phyloP scores from a whole-genome alignment of 2,329 filamentous ascomycete genomes.

The Pestalotiopsis sp. region DNA sequence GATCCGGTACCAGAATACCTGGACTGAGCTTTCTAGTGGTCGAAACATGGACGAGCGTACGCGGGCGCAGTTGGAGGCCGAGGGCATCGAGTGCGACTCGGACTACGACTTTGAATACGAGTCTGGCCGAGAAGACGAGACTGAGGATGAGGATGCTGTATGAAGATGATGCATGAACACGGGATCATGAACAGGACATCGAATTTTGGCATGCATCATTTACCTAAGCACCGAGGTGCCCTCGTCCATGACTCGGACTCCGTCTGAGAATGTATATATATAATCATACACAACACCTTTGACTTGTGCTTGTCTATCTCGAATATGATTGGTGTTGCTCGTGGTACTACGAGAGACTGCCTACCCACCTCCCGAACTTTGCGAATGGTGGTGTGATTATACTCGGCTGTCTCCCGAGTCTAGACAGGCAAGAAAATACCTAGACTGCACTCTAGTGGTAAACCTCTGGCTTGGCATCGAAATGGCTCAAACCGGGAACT shows the following conservation, averaged over 20 bases:
- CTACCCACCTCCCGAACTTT: background rate
- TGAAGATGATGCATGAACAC: background rate
- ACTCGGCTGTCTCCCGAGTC: no score
- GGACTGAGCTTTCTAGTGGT: slow-evolving; percentile 3
- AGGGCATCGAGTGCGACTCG: slow-evolving; percentile 17
- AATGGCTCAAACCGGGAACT: slow-evolving; percentile 9
- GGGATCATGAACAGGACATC: background rate
- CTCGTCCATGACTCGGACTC: background rate
- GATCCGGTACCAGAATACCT: background rate
- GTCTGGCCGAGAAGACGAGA: slow-evolving; percentile 11
- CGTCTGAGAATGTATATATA: background rate
- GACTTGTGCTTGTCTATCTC: no score
- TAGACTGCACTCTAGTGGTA: background rate
- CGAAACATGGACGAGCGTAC: slow-evolving; percentile 17
- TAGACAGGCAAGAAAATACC: background rate
- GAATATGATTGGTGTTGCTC: background rate
- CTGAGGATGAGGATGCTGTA: background rate
- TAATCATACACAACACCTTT: background rate
- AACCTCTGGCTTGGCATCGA: background rate
- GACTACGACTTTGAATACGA: slow-evolving; percentile 19
- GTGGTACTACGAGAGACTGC: background rate
- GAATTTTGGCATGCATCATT: background rate
- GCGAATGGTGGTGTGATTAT: no score
- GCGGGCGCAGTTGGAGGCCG: slow-evolving; percentile 17
- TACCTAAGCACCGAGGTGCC: background rate